phyloP scores from a whole-genome alignment of 2,329 filamentous ascomycete genomes.

The Ophiocordyceps camponoti-floridani region DNA sequence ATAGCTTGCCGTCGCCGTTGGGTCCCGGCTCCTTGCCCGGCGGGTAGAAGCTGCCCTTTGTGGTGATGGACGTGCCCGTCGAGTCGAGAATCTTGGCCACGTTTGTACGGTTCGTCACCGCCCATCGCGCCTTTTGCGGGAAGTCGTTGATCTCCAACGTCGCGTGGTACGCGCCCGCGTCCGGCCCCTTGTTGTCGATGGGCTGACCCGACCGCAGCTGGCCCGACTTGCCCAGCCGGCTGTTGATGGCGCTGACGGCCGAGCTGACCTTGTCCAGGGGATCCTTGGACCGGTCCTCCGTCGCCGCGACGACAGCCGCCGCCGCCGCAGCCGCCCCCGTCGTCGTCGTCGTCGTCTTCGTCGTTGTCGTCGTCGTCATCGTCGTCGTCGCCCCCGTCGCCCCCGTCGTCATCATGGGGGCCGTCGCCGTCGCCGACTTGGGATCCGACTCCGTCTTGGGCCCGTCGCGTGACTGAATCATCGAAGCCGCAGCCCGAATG shows the following conservation, averaged over 20 bases:
- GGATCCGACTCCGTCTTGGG: conserved; percentile 23
- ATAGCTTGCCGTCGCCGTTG: conserved; percentile 76
- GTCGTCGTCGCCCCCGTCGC: no score
- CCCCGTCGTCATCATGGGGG: no score
- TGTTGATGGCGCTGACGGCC: conserved; percentile 83
- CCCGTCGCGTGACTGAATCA: conserved; percentile 33
- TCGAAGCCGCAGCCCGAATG: conserved; percentile 44
- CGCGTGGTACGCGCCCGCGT: conserved; percentile 90
- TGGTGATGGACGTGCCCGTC: conserved; percentile 90
- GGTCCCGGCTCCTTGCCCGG: conserved; percentile 62
- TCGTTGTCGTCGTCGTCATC: no score
- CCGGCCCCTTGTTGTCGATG: conserved; percentile 95
- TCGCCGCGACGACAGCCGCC: no score
- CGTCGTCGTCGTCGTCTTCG: no score
- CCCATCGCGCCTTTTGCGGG: conserved; percentile 95
- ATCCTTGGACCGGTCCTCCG: conserved; percentile 43
- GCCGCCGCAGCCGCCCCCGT: no score
- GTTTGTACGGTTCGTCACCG: conserved; percentile 94
- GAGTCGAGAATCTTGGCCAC: conserved; percentile 94
- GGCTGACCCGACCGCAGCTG: conserved; percentile 83
- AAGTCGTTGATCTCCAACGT: conserved; percentile 99
- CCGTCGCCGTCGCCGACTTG: no score
- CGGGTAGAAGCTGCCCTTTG: conserved; percentile 82
- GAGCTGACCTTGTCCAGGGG: conserved; percentile 73
- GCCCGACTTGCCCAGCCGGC: conserved; percentile 73